Evolutionary conservation across 2,329 filamentous ascomycete species (phyloP).

Genomic region (Fusarium nodosum): DNA sequence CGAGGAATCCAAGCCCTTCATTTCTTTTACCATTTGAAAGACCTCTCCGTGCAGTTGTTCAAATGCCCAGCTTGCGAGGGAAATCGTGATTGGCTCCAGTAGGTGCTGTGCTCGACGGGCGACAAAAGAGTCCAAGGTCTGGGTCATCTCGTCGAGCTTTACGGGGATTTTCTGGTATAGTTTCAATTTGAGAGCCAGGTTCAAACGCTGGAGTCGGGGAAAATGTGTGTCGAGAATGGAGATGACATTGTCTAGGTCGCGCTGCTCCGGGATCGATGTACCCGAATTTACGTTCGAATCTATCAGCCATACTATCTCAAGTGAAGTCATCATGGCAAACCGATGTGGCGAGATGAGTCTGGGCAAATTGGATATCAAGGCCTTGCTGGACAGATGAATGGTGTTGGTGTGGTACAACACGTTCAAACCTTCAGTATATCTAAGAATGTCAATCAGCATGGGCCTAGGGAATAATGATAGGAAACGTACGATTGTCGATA

Average conservation of each 20-base stretch:
- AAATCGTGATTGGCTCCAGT: not conserved
- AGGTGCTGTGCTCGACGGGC: not conserved
- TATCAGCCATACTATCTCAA: not conserved
- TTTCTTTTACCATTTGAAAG: accelerated
- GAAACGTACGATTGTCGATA: not conserved
- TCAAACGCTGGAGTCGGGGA: not conserved
- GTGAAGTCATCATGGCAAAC: not conserved
- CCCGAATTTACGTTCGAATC: not conserved
- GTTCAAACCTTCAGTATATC: not conserved
- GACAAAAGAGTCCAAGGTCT: not conserved
- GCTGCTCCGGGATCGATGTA: not conserved
- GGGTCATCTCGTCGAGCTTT: not conserved
- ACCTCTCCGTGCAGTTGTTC: not conserved
- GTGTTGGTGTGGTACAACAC: not conserved
- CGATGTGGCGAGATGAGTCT: not conserved
- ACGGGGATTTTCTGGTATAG: not conserved
- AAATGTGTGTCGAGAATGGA: not conserved
- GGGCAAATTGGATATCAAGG: accelerated
- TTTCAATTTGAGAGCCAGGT: not conserved
- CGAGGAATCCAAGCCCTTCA: accelerated
- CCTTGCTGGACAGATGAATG: not conserved
- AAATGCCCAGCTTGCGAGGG: not conserved
- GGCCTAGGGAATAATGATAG: accelerated
- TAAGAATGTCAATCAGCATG: not conserved
- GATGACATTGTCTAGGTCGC: not conserved